Conservation (phyloP, 495 filamentous ascomycete species). For the Tricharina praecox region DNA sequence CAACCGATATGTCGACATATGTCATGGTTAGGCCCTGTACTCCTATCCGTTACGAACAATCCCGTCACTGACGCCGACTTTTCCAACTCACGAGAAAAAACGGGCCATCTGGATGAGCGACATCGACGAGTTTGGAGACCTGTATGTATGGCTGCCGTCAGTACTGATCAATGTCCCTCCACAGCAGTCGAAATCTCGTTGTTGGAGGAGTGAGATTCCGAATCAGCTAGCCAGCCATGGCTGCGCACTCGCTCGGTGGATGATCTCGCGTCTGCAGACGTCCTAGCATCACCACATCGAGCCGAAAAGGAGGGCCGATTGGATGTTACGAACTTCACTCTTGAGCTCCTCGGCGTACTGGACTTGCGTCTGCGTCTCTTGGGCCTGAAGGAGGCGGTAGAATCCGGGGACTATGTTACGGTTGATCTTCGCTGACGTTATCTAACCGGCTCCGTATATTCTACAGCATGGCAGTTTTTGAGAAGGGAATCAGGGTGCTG, state of each 20-base stretch:
- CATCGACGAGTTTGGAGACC: conserved; percentile 55
- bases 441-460: background rate
- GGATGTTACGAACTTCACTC: conserved; percentile 30
- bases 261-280: too few species aligned
- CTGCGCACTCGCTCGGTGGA: too few species aligned
- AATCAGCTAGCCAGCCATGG: too few species aligned
- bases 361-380: conserved; percentile 47
- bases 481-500: too few species aligned
- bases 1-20: conserved; percentile 75
- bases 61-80: background rate
- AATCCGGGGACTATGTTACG: conserved; percentile 66
- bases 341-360: conserved; percentile 48
- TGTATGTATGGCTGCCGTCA: conserved; percentile 2
- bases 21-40: conserved; percentile 42
- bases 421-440: conserved; percentile 44
- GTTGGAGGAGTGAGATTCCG: too few species aligned
- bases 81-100: conserved; percentile 45
- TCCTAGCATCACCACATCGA: too few species aligned
- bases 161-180: too few species aligned
- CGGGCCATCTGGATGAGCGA: conserved; percentile 52
- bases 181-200: too few species aligned
- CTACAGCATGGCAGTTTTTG: background rate
- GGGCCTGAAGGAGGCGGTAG: conserved; percentile 58
- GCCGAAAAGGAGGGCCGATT: too few species aligned
- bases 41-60: background rate